These are phyloP conservation scores for Pontederia paniculata DNA, from an alignment of 176 grass and related monocot species.

Conservation along the genomic window DNA sequence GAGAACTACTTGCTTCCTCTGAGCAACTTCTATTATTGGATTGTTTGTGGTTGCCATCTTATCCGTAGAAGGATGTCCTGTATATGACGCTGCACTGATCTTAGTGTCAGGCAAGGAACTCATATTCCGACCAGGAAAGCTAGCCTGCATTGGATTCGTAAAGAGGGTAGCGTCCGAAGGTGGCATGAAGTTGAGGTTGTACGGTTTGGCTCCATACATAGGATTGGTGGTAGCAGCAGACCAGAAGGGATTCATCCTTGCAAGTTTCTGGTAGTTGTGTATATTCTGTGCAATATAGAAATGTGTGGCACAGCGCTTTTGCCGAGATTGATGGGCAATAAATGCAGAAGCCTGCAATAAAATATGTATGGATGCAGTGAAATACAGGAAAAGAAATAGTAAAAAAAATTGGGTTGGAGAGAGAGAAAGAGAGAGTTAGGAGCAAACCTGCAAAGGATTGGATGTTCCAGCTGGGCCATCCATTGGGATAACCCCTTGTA, in stretches of 20 bases:
- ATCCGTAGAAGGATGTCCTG: slow-evolving; percentile 43
- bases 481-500: slow-evolving; percentile 65
- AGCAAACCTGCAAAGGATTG: slow-evolving; percentile 49
- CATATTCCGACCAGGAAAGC: slow-evolving; percentile 48
- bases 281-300: slow-evolving; percentile 80
- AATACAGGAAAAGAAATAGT: not conserved
- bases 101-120: slow-evolving; percentile 48
- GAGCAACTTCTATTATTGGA: slow-evolving; percentile 35
- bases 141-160: slow-evolving; percentile 56
- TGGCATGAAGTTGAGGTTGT: slow-evolving; percentile 46
- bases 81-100: slow-evolving; percentile 29
- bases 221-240: slow-evolving; percentile 31
- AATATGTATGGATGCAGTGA: not conserved
- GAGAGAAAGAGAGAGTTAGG: not conserved
- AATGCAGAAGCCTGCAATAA: slow-evolving; percentile 48
- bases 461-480: slow-evolving; percentile 47
- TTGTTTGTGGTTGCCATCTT: slow-evolving; percentile 30
- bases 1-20: slow-evolving; percentile 65
- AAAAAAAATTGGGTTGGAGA: not conserved
- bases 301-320: slow-evolving; percentile 76
- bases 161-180: slow-evolving; percentile 45
- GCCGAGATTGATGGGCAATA: slow-evolving; percentile 32
- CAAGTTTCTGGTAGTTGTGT: slow-evolving; percentile 45
- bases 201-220: slow-evolving; percentile 58
- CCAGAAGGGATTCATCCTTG: slow-evolving; percentile 82